Evolutionary conservation across 2,329 filamentous ascomycete genomes (phyloP).

Genomic region (Fusarium oligoseptatum): DNA sequence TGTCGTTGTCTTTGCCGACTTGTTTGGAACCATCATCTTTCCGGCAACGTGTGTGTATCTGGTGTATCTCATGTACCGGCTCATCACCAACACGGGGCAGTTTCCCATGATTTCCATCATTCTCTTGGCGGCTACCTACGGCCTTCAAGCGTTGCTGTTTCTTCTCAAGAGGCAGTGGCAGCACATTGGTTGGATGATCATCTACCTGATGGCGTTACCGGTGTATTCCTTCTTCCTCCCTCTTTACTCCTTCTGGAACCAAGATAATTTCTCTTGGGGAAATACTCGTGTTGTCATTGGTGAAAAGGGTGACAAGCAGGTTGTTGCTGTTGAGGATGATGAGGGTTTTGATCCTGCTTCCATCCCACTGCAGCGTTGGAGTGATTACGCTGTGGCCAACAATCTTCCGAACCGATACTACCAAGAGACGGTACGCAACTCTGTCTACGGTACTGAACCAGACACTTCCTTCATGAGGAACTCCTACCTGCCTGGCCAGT

Average conservation of each 20-base stretch:
- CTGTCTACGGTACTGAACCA: conserved; percentile 51
- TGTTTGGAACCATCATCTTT: conserved; percentile 91
- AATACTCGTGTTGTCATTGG: conserved; percentile 98
- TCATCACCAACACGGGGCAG: conserved; percentile 76
- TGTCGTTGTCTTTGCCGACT: conserved; percentile 94
- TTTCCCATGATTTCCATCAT: conserved; percentile 90
- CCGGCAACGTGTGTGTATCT: conserved; percentile 91
- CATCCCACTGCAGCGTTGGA: conserved; percentile 95
- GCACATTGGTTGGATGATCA: conserved; percentile 99
- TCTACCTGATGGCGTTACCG: conserved; percentile 95
- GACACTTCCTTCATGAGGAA: conserved; percentile 76
- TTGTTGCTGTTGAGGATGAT: conserved; percentile 81
- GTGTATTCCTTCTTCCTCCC: conserved; percentile 93
- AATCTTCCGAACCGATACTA: conserved; percentile 89
- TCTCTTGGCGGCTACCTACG: conserved; percentile 92
- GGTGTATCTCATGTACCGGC: conserved; percentile 85
- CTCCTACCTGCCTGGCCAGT: conserved; percentile 85
- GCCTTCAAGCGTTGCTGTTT: conserved; percentile 95
- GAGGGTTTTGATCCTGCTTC: conserved; percentile 91
- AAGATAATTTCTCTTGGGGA: conserved; percentile 99
- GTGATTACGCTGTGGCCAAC: conserved; percentile 91
- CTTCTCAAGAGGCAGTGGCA: conserved; percentile 98
- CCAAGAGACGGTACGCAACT: conserved; percentile 61
- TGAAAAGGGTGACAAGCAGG: conserved; percentile 89
- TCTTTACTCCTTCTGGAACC: conserved; percentile 99